A percentile compares a stretch with the other conserved stretches of the same genome.
phyloP scores from a whole-genome alignment of 768 basidiomycete species.

The Neoboletus magnificus region DNA sequence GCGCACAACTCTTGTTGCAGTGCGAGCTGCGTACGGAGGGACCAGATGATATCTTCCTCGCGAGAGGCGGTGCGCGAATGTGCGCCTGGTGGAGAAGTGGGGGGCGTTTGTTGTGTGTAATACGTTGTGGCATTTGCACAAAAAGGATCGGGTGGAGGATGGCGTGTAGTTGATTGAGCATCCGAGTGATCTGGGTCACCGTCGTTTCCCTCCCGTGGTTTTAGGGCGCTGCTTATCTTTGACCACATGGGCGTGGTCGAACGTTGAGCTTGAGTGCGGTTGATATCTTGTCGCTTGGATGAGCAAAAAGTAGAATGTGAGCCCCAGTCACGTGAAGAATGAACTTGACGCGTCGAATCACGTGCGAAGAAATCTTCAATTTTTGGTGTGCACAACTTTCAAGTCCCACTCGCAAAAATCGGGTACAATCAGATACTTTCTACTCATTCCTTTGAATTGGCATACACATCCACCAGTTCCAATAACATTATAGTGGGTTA shows the following conservation, averaged over 20 bases:
- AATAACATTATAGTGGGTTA: background rate
- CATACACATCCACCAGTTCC: constrained; percentile 6
- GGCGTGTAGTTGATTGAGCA: constrained; percentile 27
- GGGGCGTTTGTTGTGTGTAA: constrained; percentile 71
- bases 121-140: constrained; percentile 69
- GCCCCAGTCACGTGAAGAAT: constrained; percentile 29
- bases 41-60: constrained; percentile 68
- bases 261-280: background rate
- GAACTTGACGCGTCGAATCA: constrained; percentile 29
- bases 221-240: constrained; percentile 56
- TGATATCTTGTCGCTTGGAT: background rate
- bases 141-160: constrained; percentile 67
- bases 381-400: background rate
- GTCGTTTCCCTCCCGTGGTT: constrained; percentile 33
- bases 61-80: constrained; percentile 63
- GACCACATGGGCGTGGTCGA: constrained; percentile 50
- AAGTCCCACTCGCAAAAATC: background rate
- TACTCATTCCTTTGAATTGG: constrained; percentile 4
- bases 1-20: constrained; percentile 71
- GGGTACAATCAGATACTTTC: background rate
- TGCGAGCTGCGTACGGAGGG: constrained; percentile 70
- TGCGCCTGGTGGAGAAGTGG: constrained; percentile 52
- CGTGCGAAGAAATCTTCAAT: constrained; percentile 13
- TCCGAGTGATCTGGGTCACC: constrained; percentile 19
- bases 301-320: background rate